Conservation (phyloP, 768 basidiomycete species). For the Termitomyces sp. region DNA sequence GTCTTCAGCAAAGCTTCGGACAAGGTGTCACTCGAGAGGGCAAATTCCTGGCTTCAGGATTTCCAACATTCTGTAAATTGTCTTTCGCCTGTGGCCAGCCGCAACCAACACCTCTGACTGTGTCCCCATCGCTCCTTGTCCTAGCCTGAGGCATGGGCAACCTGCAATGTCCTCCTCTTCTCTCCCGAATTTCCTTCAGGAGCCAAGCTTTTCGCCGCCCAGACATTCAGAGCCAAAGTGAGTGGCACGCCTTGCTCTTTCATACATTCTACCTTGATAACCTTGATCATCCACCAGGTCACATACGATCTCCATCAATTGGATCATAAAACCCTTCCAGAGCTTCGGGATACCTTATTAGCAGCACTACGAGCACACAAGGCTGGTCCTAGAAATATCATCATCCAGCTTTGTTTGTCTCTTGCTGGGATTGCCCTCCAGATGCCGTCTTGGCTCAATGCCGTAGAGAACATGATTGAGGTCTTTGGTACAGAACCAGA, state of each 20-base stretch:
- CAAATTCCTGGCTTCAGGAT: conserved; percentile 94
- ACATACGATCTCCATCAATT: conserved; percentile 94
- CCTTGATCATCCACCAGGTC: conserved; percentile 53
- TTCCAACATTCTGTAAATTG: conserved; percentile 98
- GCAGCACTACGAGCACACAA: conserved; percentile 68
- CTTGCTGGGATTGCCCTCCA: conserved; percentile 89
- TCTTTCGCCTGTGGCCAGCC: conserved; percentile 67
- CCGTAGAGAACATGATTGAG: conserved; percentile 77
- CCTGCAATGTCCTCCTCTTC: conserved; percentile 87
- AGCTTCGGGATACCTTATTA: conserved; percentile 86
- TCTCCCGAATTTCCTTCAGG: conserved; percentile 70
- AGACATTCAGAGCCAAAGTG: conserved; percentile 94
- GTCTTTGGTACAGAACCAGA: conserved; percentile 78
- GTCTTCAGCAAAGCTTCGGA: conserved; percentile 82
- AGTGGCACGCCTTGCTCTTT: conserved; percentile 18
- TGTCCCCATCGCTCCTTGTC: conserved; percentile 51
- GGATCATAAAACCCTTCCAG: conserved; percentile 58
- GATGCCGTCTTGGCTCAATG: conserved; percentile 78
- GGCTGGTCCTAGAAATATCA: conserved; percentile 73
- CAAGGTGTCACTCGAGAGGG: conserved; percentile 74
- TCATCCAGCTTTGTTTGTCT: conserved; percentile 87
- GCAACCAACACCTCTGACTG: conserved; percentile 61
- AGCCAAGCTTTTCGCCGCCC: conserved; percentile 91
- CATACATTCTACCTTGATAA: conserved; percentile 19
- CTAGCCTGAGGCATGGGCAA: conserved; percentile 95